Evolutionary conservation across 352 stramenopile genomes (phyloP).

Genomic region (Phytophthora pluvialis): DNA sequence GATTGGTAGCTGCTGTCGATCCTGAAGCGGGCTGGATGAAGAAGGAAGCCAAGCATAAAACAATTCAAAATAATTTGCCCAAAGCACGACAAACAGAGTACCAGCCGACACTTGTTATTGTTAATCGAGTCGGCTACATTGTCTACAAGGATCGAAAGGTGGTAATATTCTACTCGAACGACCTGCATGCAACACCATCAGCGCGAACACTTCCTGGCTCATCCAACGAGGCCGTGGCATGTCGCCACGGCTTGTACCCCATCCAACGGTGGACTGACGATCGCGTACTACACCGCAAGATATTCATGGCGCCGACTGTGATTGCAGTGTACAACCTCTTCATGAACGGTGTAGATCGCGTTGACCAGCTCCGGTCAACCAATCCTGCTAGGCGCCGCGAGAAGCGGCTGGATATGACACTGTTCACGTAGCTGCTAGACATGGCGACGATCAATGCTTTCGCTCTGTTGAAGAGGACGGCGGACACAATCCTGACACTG

Average conservation of each 20-base stretch:
- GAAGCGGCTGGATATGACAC: background rate
- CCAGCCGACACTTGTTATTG: background rate
- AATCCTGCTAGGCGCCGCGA: background rate
- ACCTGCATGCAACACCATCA: background rate
- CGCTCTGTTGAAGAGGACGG: background rate
- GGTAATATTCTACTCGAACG: background rate
- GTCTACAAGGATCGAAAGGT: background rate
- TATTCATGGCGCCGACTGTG: slow-evolving; percentile 1
- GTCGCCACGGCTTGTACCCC: slow-evolving; percentile 11
- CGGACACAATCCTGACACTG: background rate
- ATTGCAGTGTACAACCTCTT: slow-evolving; percentile 5
- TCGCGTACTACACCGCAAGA: background rate
- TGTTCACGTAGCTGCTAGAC: slow-evolving; percentile 6
- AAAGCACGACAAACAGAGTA: background rate
- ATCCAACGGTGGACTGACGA: too few relatives aligned
- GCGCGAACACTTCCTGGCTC: background rate
- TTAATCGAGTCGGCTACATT: background rate
- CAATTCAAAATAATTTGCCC: background rate
- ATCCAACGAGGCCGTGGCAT: background rate
- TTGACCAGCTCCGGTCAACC: slow-evolving; percentile 5
- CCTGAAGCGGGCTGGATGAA: background rate
- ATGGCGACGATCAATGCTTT: slow-evolving; percentile 8
- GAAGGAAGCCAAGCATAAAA: background rate
- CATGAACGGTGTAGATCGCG: slow-evolving; percentile 17
- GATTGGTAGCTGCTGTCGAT: background rate